Conservation (phyloP, 192 early-diverging fungal species). For the Linnemannia hyalina region DNA sequence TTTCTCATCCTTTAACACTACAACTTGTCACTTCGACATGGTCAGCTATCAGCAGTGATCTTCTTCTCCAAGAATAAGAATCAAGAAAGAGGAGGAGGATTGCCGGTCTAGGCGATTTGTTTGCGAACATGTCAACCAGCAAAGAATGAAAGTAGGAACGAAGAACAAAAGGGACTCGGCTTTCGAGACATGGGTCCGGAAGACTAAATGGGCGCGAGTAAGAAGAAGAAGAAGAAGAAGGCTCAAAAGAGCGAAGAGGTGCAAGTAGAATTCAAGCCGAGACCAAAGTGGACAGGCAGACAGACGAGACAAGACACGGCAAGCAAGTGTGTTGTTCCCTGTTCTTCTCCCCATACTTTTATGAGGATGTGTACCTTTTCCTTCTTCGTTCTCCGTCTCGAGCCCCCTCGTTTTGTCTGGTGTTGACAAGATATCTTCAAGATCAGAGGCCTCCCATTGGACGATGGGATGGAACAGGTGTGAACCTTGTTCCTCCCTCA, state of each 20-base stretch:
- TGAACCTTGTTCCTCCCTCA: not conserved
- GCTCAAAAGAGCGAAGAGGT: not conserved
- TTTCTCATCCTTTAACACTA: not conserved
- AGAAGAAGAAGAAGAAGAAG: not conserved
- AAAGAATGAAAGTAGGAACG: not conserved
- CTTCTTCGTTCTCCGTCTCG: not conserved
- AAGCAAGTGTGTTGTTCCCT: not conserved
- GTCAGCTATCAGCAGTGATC: not conserved
- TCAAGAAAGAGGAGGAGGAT: not conserved
- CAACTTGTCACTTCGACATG: not conserved
- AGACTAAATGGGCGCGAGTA: slow-evolving; percentile 5
- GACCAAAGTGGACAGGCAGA: slow-evolving; percentile 5
- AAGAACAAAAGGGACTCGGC: no score
- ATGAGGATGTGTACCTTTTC: not conserved
- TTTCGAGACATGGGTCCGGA: not conserved
- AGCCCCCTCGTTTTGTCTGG: not conserved
- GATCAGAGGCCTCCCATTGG: slow-evolving; percentile 6
- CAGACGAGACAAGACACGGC: not conserved
- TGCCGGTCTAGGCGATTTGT: not conserved
- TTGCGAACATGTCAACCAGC: not conserved
- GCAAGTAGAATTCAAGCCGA: not conserved
- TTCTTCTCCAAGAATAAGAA: not conserved
- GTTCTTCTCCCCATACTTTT: not conserved
- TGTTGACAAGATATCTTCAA: slow-evolving; percentile 3
- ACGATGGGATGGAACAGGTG: not conserved